Percentiles rank a stretch among this genome's conserved stretches.
Conservation (phyloP, 2,329 filamentous ascomycete species). For the Phyllosticta capitalensis region DNA sequence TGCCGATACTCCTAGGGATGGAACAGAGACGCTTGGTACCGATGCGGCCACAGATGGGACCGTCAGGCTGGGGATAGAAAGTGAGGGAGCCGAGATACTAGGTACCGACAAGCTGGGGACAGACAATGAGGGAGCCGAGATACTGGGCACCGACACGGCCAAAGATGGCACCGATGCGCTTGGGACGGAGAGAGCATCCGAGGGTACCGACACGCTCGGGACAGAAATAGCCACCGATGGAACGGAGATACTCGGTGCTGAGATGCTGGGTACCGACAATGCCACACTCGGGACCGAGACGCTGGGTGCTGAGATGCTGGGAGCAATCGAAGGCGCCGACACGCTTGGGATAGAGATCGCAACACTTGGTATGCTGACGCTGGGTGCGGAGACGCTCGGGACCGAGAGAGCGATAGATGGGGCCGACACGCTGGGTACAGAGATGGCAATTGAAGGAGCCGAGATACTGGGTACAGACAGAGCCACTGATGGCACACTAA, state of each 20-base stretch:
- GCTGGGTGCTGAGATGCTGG: not conserved
- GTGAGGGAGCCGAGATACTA: not conserved
- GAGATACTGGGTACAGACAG: not conserved
- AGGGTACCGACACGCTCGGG: not conserved
- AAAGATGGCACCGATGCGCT: not conserved
- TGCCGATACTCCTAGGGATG: not conserved
- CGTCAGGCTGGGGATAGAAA: not conserved
- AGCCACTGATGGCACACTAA: not conserved
- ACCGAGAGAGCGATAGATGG: not conserved
- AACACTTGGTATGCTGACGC: no score
- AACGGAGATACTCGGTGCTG: not conserved
- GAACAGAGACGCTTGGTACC: not conserved
- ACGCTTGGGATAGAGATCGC: no score
- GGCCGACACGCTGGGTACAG: not conserved
- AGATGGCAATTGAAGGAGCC: not conserved
- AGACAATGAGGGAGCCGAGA: not conserved
- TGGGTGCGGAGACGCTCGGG: no score
- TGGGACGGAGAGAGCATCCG: not conserved
- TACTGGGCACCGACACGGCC: not conserved
- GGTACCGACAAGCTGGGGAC: not conserved
- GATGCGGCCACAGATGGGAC: not conserved
- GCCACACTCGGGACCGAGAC: not conserved
- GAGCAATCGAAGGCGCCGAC: not conserved
- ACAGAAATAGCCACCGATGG: not conserved
- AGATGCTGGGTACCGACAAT: not conserved